phyloP scores from a whole-genome alignment of 805 yeast species.

The Lipomyces sp. region DNA sequence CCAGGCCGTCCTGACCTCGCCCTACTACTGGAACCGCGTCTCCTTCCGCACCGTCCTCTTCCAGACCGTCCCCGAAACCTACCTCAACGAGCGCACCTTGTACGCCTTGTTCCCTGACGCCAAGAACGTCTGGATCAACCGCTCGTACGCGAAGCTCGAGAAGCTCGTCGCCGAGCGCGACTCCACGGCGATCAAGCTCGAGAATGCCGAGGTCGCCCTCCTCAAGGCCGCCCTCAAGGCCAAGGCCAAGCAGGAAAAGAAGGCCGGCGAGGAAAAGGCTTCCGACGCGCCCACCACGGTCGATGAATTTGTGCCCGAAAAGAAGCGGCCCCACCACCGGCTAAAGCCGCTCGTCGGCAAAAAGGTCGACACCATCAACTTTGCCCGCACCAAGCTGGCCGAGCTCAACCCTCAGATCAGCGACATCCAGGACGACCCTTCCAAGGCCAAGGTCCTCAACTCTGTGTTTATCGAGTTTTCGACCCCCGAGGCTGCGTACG shows the following conservation, averaged over 20 bases:
- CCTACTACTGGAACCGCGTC: constrained; percentile 68
- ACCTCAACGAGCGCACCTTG: constrained; percentile 68
- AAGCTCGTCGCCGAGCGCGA: constrained; percentile 59
- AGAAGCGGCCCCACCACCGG: constrained; percentile 82
- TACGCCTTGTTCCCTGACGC: constrained; percentile 78
- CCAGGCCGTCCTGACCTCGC: constrained; percentile 74
- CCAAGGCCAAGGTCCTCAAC: constrained; percentile 60
- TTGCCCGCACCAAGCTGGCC: constrained; percentile 63
- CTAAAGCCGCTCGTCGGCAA: constrained; percentile 68
- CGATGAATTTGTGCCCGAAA: constrained; percentile 52
- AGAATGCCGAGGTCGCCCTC: constrained; percentile 58
- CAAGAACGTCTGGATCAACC: constrained; percentile 72
- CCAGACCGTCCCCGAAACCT: constrained; percentile 76
- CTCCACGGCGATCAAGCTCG: constrained; percentile 58
- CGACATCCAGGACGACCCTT: constrained; percentile 54
- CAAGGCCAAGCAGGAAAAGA: constrained; percentile 62
- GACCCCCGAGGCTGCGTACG: constrained; percentile 81
- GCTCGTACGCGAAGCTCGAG: constrained; percentile 56
- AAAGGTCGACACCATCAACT: constrained; percentile 80
- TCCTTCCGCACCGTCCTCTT: constrained; percentile 80
- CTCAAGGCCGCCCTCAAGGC: constrained; percentile 62
- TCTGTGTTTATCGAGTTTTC: constrained; percentile 80
- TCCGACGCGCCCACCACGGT: constrained; percentile 12
- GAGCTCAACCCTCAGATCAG: constrained; percentile 66
- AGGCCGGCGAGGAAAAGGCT: constrained; percentile 40